Percentiles rank a stretch among this genome's conserved stretches.
Evolutionary conservation across 1,139 yeast species (phyloP).

Genomic region (Kodamaea arcana): DNA sequence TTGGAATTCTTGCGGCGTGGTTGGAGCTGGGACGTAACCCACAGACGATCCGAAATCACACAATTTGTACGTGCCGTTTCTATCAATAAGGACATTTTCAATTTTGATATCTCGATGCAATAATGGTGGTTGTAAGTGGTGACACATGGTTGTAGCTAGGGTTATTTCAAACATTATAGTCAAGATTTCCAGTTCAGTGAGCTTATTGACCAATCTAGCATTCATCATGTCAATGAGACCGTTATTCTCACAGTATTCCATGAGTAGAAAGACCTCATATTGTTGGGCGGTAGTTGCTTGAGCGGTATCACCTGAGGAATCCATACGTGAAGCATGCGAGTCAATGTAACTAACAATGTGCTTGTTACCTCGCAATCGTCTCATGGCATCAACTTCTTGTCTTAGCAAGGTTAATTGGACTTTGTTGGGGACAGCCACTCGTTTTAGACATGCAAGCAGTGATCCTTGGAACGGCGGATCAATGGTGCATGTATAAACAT

Average conservation of each 20-base stretch:
- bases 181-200: constrained; percentile 78
- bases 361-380: constrained; percentile 69
- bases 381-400: constrained; percentile 82
- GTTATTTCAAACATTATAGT: constrained; percentile 80
- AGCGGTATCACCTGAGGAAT: constrained; percentile 12
- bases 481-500: constrained; percentile 62
- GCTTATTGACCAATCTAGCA: constrained; percentile 74
- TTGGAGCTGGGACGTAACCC: constrained; percentile 60
- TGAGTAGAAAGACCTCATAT: constrained; percentile 84
- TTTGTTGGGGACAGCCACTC: constrained; percentile 74
- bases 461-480: constrained; percentile 48
- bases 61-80: constrained; percentile 67
- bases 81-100: constrained; percentile 85
- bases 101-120: constrained; percentile 93
- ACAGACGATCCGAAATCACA: constrained; percentile 96
- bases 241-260: constrained; percentile 87
- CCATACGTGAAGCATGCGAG: constrained; percentile 82
- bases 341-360: constrained; percentile 88
- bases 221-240: constrained; percentile 95
- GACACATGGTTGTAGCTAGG: constrained; percentile 84
- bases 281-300: constrained; percentile 35
- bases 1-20: constrained; percentile 60
- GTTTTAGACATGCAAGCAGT: constrained; percentile 61
- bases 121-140: constrained; percentile 72
- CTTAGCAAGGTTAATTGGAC: constrained; percentile 62